Evolutionary conservation across 108 stramenopile genomes (phyloP), one percentile per base, ranked within the genome.

Genomic region (Pseudonitzschia pungens): DNA sequence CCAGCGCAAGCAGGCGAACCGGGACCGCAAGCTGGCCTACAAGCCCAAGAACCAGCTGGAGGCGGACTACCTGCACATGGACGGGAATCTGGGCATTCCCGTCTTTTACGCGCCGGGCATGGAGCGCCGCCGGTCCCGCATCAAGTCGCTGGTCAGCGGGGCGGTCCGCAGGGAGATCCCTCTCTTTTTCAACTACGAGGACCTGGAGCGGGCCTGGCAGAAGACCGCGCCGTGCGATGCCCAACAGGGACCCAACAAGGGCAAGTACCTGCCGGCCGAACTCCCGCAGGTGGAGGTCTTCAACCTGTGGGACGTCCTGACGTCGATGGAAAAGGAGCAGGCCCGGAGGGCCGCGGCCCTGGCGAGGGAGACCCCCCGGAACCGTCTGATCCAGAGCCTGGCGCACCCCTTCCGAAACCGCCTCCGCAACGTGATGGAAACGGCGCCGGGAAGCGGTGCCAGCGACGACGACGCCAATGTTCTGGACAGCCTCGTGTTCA

Each of bases 111-210:
- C 76, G 15, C 75, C 77, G 18, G 89, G 78, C 9, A 79, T 92
- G 85, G 69, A 84, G 54, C 83, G 82, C 45, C 70, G 69, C 65
- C 76, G 54, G 53, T 85, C 54, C 5, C 44, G 45, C 26, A 53
- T 80, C 66, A 85, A 81, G 72, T 74, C 62, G 41, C 76, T 78
- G n/a, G 76, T 80, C 53, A 82, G 79, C 70, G 86, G 74, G 33
- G 69, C 36, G 65, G 51, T 64, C 70, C 77, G 31, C 58, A 79
- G 78, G 33, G 76, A 82, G 67, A 84, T 70, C 52, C 90, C 88
- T 2, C 57, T 94, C 48, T 94, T 88, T 67, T 92, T 94, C 69
- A 92, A 91, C 11, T 92, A 94, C 57, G 89, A 92, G 68, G 93
- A 94, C 75, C 79, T 94, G 68, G 36, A 85, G 74, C 73, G 75